phyloP scores from a whole-genome alignment of 2,329 filamentous ascomycete genomes.

The Colletotrichum viniferum region DNA sequence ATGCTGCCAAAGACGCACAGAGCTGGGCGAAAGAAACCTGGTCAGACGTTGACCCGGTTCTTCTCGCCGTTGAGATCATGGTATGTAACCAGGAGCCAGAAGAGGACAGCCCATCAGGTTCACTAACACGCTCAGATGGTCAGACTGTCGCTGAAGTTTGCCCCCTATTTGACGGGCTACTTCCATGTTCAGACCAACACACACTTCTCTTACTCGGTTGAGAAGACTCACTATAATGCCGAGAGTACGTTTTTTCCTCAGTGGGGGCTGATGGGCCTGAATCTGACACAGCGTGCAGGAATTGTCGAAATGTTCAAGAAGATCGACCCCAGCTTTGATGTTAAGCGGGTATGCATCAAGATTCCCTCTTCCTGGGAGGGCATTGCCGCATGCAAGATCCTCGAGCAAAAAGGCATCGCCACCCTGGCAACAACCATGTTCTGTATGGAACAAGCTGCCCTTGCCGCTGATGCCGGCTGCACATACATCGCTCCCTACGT shows the following conservation, averaged over 20 bases:
- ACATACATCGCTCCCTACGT: constrained; percentile 70
- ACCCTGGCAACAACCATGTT: constrained; percentile 70
- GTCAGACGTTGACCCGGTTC: constrained; percentile 33
- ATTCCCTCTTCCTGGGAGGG: constrained; percentile 69
- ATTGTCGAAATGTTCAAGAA: constrained; percentile 52
- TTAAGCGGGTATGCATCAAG: constrained; percentile 63
- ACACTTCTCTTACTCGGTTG: constrained; percentile 53
- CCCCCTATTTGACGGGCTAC: constrained; percentile 51
- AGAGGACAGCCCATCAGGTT: background rate
- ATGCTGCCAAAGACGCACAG: constrained; percentile 29
- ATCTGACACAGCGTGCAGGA: constrained; percentile 38
- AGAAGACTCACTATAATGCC: constrained; percentile 55
- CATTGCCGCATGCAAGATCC: constrained; percentile 58
- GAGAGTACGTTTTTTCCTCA: constrained; percentile 41
- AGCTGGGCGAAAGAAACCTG: constrained; percentile 22
- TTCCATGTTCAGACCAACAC: constrained; percentile 67
- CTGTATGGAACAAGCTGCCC: constrained; percentile 61
- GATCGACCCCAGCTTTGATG: constrained; percentile 47
- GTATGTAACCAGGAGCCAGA: constrained; percentile 34
- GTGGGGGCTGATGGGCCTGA: background rate
- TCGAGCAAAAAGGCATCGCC: constrained; percentile 58
- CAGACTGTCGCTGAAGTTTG: constrained; percentile 55
- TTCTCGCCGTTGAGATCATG: constrained; percentile 61
- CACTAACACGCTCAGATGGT: constrained; percentile 50
- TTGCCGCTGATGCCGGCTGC: constrained; percentile 62